Evolutionary conservation across 305 asterid species (phyloP), one percentile per base, ranked within the genome.

Genomic region (Ajuga reptans): DNA sequence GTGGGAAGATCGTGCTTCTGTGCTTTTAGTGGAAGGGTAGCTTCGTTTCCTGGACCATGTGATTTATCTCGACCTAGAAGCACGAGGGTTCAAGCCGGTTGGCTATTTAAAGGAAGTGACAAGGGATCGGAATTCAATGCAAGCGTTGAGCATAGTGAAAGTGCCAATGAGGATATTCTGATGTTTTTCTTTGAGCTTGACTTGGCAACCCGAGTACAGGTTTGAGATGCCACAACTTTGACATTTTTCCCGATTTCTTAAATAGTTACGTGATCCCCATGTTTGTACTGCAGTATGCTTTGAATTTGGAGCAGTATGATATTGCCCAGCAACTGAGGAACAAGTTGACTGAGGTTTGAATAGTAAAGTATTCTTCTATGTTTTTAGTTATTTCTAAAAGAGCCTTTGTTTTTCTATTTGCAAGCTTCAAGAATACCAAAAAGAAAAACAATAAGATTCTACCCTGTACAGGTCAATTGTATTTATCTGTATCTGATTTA

Each of bases 141-240:
- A 18, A 83, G 84, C 64, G 72, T 78, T 64, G 99, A 90, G 85
- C 96, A 83, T 42, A 93, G 99, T 75, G 97, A 90, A 75, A 87
- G 77, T 61, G 96, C 84, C 41, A 89, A 89, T 71, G 97, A 90
- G 74, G 95, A 93, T 81, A 90, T 93, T 58, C 72, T 93, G 65
- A 89, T 93, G 97, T 89, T 93, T 80, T 90, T 89, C 84, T 93
- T 88, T 81, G 95, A 90, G 82, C 86, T 93, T 69, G 97, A 93
- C 74, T 81, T 93, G 88, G 95, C 90, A 33, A 89, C 95, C 15
- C 84, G 95, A 41, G 96, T 90, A 34, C 99, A 93, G 96, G 99
- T 93, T 65, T 46, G 58, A 60, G 47, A 60, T 57, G 59, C 66
- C 63, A 56, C 60, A 37, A 34, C 51, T 53, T 50, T 24, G 18